Conservation (phyloP, 228 moss, liverwort and hornwort genomes). For the Sphagnum magellanicum region DNA sequence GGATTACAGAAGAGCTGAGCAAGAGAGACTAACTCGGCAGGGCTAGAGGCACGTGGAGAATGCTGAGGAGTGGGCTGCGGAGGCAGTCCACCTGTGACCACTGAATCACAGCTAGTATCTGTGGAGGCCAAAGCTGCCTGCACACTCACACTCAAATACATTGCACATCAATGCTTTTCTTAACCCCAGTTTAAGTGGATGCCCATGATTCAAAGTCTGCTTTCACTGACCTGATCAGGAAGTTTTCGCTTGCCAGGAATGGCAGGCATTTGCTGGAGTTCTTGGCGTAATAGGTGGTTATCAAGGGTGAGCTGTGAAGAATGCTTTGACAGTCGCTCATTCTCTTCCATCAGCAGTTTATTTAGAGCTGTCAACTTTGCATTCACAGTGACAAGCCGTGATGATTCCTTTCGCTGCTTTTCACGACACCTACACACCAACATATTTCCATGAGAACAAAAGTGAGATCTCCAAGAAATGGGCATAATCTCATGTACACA, state of each 20-base stretch:
- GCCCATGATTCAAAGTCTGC: not conserved
- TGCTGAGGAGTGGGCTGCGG: conserved; percentile 75
- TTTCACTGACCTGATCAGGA: conserved; percentile 9
- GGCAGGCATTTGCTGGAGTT: conserved; percentile 14
- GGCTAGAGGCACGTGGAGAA: conserved; percentile 82
- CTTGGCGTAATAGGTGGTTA: conserved; percentile 21
- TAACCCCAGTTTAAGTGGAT: not conserved
- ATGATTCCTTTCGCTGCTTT: conserved; percentile 63
- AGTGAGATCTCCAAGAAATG: not conserved
- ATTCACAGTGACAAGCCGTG: conserved; percentile 54
- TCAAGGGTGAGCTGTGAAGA: conserved; percentile 25
- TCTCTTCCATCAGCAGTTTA: conserved; percentile 59
- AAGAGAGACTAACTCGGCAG: conserved; percentile 63
- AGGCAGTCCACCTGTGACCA: conserved; percentile 66
- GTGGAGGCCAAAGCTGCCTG: conserved; percentile 67
- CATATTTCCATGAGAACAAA: not conserved
- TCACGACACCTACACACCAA: conserved; percentile 41
- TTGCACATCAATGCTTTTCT: conserved; percentile 5
- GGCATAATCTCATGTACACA: not conserved
- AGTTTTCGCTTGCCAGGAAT: conserved; percentile 12
- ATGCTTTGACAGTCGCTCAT: conserved; percentile 57
- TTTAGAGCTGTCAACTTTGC: conserved; percentile 59
- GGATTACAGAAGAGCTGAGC: not conserved
- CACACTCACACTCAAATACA: conserved; percentile 15
- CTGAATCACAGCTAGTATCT: conserved; percentile 76